phyloP scores from a whole-genome alignment of 768 basidiomycete genomes.

The Mycena kentingensis region DNA sequence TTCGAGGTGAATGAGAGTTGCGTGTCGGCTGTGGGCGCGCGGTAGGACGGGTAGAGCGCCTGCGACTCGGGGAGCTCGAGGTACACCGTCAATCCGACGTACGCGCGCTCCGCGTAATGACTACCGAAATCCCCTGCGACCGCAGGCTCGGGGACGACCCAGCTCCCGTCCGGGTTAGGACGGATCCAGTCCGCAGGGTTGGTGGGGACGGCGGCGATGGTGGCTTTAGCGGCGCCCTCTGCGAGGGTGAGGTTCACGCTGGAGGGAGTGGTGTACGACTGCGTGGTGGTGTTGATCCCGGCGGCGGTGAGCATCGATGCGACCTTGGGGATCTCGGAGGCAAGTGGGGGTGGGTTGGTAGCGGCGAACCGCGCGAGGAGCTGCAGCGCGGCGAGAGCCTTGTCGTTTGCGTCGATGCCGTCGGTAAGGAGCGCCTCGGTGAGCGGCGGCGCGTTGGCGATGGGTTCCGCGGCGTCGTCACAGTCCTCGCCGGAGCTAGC shows the following conservation, averaged over 20 bases:
- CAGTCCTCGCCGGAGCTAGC: no score
- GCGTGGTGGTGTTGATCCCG: not conserved
- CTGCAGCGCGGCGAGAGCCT: not conserved
- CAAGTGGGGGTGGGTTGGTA: slow-evolving; percentile 1
- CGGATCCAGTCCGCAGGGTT: not conserved
- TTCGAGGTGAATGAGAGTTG: not conserved
- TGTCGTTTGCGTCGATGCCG: not conserved
- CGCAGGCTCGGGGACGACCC: not conserved
- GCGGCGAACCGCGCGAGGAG: slow-evolving; percentile 11
- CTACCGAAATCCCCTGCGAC: slow-evolving; percentile 5
- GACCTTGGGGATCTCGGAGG: not conserved
- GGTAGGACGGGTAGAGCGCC: slow-evolving; percentile 8
- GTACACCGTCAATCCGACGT: slow-evolving; percentile 2
- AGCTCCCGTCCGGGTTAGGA: not conserved
- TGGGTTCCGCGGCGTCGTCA: not conserved
- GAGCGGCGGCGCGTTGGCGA: not conserved
- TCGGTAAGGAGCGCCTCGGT: slow-evolving; percentile 2
- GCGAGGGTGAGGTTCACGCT: slow-evolving; percentile 7
- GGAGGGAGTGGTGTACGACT: not conserved
- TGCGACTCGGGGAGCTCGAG: not conserved
- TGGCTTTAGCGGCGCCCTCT: not conserved
- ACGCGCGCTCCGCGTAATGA: slow-evolving; percentile 2
- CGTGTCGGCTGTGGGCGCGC: not conserved
- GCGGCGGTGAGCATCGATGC: not conserved
- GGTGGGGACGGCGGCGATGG: not conserved